Percentiles rank a stretch among this genome's conserved stretches.
Evolutionary conservation across 192 early-diverging fungal species (phyloP).

Genomic region (Backusella mclennaniae): DNA sequence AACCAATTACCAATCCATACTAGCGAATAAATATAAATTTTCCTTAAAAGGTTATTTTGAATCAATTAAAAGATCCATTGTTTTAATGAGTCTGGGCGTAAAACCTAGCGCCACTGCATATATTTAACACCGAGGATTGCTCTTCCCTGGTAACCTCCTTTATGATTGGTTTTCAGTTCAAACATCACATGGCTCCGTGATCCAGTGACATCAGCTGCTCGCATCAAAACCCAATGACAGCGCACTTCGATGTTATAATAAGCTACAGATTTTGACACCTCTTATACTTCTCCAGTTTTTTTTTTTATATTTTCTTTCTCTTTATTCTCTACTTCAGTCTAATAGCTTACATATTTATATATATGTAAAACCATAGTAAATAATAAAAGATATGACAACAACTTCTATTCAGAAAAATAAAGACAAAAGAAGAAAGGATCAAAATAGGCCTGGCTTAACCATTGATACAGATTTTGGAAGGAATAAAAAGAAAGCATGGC

Average conservation of each 20-base stretch:
- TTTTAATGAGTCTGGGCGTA: neutral
- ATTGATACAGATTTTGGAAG: neutral
- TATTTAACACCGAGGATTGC: neutral
- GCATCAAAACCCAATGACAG: neutral
- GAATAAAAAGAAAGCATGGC: constrained; percentile 10
- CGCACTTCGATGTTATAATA: neutral
- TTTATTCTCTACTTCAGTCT: neutral
- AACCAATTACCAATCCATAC: neutral
- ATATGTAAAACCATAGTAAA: neutral
- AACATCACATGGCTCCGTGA: neutral
- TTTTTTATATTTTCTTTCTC: neutral
- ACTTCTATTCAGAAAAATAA: neutral
- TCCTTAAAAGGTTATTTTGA: neutral
- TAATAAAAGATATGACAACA: neutral
- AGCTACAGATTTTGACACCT: neutral
- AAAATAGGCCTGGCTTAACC: neutral
- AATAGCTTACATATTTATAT: neutral
- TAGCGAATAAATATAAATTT: neutral
- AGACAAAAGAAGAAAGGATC: neutral
- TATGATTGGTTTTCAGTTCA: neutral
- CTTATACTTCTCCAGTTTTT: neutral
- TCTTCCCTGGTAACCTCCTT: neutral
- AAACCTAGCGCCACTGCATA: neutral
- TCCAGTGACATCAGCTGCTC: neutral
- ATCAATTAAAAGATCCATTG: neutral